These are phyloP conservation scores for Chrysoporthe puriensis DNA, from an alignment of 2,329 filamentous ascomycete species.

Conservation along the genomic window DNA sequence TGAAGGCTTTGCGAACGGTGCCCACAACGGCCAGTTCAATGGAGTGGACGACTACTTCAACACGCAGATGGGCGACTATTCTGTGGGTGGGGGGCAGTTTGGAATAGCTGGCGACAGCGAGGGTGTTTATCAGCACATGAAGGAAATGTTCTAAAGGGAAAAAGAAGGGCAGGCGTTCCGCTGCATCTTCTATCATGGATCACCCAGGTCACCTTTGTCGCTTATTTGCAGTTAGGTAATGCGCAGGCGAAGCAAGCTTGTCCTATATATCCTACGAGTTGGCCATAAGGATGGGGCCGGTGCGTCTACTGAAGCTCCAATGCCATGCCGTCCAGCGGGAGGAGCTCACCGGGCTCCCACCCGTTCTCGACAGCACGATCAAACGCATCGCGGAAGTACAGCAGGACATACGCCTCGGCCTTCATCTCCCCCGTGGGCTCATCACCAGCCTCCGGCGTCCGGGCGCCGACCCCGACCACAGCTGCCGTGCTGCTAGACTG, in stretches of 20 bases:
- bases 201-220: neutral
- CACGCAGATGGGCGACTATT: conserved; percentile 4
- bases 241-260: neutral
- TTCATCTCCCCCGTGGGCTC: neutral
- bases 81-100: conserved; percentile 11
- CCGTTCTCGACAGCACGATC: conserved; percentile 8
- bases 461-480: neutral
- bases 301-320: neutral
- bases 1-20: conserved; percentile 43
- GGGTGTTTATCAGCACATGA: conserved; percentile 22
- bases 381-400: conserved; percentile 15
- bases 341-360: conserved; percentile 8
- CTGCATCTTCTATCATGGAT: neutral
- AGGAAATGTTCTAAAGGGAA: conserved; percentile 22
- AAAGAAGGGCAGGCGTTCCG: neutral
- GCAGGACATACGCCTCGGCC: conserved; percentile 1
- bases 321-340: neutral
- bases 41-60: conserved; percentile 12
- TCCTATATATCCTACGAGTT: neutral
- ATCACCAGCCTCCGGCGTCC: neutral
- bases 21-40: conserved; percentile 13
- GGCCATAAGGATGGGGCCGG: neutral
- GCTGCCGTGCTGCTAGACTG: neutral
- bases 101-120: conserved; percentile 1
- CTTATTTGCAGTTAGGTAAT: neutral